These are phyloP conservation scores for Cladobotryum mycophilum DNA, from an alignment of 2,329 filamentous ascomycete genomes.

Conservation along the genomic window DNA sequence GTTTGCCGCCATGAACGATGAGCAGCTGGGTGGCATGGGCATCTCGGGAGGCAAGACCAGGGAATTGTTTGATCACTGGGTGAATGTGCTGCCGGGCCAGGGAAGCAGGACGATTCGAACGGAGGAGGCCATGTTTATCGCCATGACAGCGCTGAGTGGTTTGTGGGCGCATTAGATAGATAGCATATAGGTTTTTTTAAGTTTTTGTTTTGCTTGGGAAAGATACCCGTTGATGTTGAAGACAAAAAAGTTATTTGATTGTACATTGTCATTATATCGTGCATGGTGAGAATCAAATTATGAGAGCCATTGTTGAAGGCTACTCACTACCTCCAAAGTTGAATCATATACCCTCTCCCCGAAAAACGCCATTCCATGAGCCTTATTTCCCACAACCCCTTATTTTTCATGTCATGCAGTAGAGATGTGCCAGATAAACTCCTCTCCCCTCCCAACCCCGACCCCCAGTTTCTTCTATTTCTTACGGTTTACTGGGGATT, in stretches of 20 bases:
- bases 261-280: too few species aligned
- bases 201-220: too few species aligned
- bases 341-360: constrained; percentile 15
- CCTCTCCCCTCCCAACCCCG: not conserved
- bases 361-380: constrained; percentile 12
- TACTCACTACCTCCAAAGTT: constrained; percentile 21
- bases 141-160: constrained; percentile 59
- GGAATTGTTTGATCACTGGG: constrained; percentile 76
- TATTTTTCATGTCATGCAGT: not conserved
- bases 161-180: constrained; percentile 38
- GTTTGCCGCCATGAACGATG: constrained; percentile 60
- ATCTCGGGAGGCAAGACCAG: constrained; percentile 58
- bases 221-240: too few species aligned
- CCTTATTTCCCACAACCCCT: not conserved
- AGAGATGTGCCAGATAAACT: constrained; percentile 12
- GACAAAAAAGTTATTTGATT: too few species aligned
- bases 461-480: not conserved
- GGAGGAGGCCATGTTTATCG: constrained; percentile 77
- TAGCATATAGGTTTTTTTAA: too few species aligned
- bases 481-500: not conserved
- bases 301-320: constrained; percentile 23
- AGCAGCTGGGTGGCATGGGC: constrained; percentile 50
- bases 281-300: not conserved
- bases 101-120: constrained; percentile 77
- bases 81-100: constrained; percentile 74